Evolutionary conservation across 1,284 basidiomycete species (phyloP), one percentile per base, ranked within the genome.

Genomic region (Wallemia mellicola): DNA sequence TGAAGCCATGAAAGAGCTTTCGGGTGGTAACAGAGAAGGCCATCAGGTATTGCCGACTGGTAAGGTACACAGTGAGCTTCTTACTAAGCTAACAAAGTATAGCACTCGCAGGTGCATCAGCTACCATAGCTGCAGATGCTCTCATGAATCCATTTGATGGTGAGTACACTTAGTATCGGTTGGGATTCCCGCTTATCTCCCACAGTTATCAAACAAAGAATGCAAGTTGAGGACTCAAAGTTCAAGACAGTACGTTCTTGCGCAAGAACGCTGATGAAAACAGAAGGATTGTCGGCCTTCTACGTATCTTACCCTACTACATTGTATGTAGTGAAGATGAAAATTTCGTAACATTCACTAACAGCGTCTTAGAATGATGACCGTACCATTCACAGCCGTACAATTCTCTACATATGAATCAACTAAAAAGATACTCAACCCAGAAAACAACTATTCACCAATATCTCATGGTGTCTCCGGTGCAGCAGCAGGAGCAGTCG

Each of bases 101-200:
- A 83, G 91, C 91, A 22, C 67, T 92, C 26, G 94, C 94, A 27
- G 94, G 94, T 64, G 92, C 89, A 59, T 79, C 82, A 1, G 94
- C 94, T 0, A 96, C 92, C 24, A 85, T 94, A 65, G 85, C 88
- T 1, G 84, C 84, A 61, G 94, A 99, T 73, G 92, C 92, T 7
- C 75, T 98, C 61, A 99, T 99, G 94, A 99, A 98, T 71, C 94
- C 94, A 2, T 99, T 99, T 68, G 94, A 99, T 72, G 89, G 89
- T 92, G 69, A 69, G 79, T 71, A 56, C 22, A 59, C 22, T 3
- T 11, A 14, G 55, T 24, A 26, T 27, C 1, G 24, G 0, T 24
- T 19, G 7, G 7, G 25, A 7, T 27, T 57, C 2, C 32, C 38
- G 56, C 60, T 63, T 27, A 64, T 65, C 63, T 27, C 59, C 57